These are phyloP conservation scores for Phytophthora rubi DNA, from an alignment of 352 stramenopile genomes.

Conservation along the genomic window DNA sequence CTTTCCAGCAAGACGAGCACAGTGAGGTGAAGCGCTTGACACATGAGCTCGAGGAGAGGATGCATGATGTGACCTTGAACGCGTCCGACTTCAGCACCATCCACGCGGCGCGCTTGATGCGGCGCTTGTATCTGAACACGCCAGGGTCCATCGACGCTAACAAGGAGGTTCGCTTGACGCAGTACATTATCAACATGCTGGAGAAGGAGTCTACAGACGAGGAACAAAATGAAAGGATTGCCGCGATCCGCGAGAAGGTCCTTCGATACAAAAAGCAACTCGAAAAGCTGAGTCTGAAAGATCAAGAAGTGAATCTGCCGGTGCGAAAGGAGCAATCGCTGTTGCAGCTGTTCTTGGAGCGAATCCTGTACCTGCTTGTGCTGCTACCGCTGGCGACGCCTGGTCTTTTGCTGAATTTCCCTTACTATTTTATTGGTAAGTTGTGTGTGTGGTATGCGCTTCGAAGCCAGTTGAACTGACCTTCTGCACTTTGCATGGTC, in stretches of 20 bases:
- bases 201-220: slow-evolving; percentile 51
- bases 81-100: slow-evolving; percentile 74
- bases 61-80: slow-evolving; percentile 58
- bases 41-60: slow-evolving; percentile 48
- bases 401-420: slow-evolving; percentile 72
- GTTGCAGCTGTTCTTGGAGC: slow-evolving; percentile 68
- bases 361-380: slow-evolving; percentile 70
- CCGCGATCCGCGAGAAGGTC: slow-evolving; percentile 56
- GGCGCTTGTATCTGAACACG: slow-evolving; percentile 71
- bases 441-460: slow-evolving; percentile 4
- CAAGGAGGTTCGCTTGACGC: slow-evolving; percentile 76
- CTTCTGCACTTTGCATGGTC: neutral
- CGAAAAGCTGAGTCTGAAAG: slow-evolving; percentile 65
- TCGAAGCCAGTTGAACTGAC: neutral
- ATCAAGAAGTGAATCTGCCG: slow-evolving; percentile 67
- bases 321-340: slow-evolving; percentile 60
- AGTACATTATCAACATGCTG: slow-evolving; percentile 81
- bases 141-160: slow-evolving; percentile 68
- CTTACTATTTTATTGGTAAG: slow-evolving; percentile 83
- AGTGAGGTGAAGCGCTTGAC: slow-evolving; percentile 63
- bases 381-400: slow-evolving; percentile 72
- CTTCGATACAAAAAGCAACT: slow-evolving; percentile 65
- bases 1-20: slow-evolving; percentile 44
- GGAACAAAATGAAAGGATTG: slow-evolving; percentile 44
- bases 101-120: slow-evolving; percentile 63